phyloP scores from a whole-genome alignment of 2,329 filamentous ascomycete genomes.

The Exophiala aquamarina region DNA sequence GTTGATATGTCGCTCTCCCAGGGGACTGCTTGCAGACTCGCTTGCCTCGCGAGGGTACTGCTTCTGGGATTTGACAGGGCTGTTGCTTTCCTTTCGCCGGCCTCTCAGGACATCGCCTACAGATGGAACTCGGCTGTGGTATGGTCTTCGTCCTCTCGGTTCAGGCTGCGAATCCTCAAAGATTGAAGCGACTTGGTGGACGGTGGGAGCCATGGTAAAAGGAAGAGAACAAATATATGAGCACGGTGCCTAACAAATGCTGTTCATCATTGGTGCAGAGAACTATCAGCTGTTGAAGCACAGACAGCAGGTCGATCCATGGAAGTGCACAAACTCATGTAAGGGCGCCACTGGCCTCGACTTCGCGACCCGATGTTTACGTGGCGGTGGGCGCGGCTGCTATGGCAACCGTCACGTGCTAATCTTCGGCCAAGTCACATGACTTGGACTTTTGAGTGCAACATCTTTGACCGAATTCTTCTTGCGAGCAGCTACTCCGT shows the following conservation, averaged over 20 bases:
- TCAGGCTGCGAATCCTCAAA: constrained; percentile 28
- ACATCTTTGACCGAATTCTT: no score
- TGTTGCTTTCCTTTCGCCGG: constrained; percentile 20
- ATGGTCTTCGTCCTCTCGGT: constrained; percentile 13
- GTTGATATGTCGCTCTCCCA: constrained; percentile 30
- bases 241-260: constrained; percentile 20
- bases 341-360: neutral
- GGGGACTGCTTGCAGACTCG: constrained; percentile 17
- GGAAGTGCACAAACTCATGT: constrained; percentile 1
- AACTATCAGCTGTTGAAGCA: constrained; percentile 9
- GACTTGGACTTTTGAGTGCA: no score
- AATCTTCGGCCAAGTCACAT: neutral
- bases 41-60: constrained; percentile 2
- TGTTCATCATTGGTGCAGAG: constrained; percentile 15
- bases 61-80: constrained; percentile 12
- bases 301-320: constrained; percentile 11
- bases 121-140: constrained; percentile 22
- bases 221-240: constrained; percentile 14
- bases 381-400: constrained; percentile 6
- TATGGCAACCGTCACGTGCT: constrained; percentile 3
- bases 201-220: constrained; percentile 22
- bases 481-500: no score
- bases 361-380: constrained; percentile 4
- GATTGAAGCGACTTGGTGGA: constrained; percentile 26
- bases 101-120: constrained; percentile 24